These are phyloP conservation scores for Alternaria hordeiaustralica DNA, from an alignment of 2,329 filamentous ascomycete species.

Conservation along the genomic window DNA sequence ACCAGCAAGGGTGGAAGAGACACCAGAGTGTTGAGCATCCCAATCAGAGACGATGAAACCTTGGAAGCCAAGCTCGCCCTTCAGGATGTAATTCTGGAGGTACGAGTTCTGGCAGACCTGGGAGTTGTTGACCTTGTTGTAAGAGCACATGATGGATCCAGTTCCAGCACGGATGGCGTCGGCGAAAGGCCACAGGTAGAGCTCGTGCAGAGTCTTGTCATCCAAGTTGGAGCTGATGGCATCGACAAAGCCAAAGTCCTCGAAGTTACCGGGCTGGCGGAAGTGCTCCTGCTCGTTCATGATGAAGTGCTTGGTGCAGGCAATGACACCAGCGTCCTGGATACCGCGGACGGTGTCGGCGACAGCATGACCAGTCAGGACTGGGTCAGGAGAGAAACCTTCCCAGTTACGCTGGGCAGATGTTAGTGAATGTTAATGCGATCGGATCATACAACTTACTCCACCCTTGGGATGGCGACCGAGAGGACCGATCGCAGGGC, in stretches of 20 bases:
- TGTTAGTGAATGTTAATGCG: slow-evolving; percentile 4
- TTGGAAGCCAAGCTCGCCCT: slow-evolving; percentile 80
- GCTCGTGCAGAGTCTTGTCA: slow-evolving; percentile 68
- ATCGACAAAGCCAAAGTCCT: slow-evolving; percentile 67
- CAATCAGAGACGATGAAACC: slow-evolving; percentile 69
- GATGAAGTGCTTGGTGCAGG: slow-evolving; percentile 72
- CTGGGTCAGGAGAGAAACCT: slow-evolving; percentile 74
- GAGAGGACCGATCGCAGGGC: slow-evolving; percentile 77
- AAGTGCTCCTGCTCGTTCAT: slow-evolving; percentile 68
- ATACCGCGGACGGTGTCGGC: slow-evolving; percentile 79
- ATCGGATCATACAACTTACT: slow-evolving; percentile 43
- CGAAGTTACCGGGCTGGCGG: slow-evolving; percentile 67
- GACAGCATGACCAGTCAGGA: slow-evolving; percentile 74
- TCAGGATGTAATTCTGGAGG: slow-evolving; percentile 75
- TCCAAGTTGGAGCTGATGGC: slow-evolving; percentile 66
- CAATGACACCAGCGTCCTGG: slow-evolving; percentile 81
- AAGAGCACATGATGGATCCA: slow-evolving; percentile 64
- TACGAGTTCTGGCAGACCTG: slow-evolving; percentile 82
- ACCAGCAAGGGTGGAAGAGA: slow-evolving; percentile 70
- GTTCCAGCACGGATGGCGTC: slow-evolving; percentile 59
- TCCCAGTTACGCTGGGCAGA: slow-evolving; percentile 35
- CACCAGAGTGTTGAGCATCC: slow-evolving; percentile 75
- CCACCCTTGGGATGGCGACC: slow-evolving; percentile 72
- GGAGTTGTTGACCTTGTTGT: slow-evolving; percentile 81
- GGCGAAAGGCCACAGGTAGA: slow-evolving; percentile 67